Evolutionary conservation across 2,329 filamentous ascomycete genomes (phyloP), one percentile per base, ranked within the genome.

Genomic region (Hypoxylon sp.): DNA sequence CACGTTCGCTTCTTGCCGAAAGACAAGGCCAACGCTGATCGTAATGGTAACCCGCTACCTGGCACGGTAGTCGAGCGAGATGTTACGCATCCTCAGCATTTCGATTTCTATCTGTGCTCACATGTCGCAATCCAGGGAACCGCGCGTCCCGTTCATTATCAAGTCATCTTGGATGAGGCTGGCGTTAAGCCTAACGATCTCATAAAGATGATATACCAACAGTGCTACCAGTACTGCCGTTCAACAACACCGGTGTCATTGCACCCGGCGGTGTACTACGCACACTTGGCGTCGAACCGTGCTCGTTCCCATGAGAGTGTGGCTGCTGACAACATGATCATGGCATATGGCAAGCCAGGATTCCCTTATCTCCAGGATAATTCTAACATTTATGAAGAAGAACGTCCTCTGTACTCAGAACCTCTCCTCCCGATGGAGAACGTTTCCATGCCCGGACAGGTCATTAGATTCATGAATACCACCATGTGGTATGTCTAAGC

Each of bases 211-310:
- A 91, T 98, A 21, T 98, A 98, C 75, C 92, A 97, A 72, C 94
- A 98, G 70, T 97, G 92, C 48, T 99, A 97, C 80, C 93, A 97
- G 62, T 99, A 97, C 76, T 91, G 92, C 61, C 89, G 96, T 15
- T 96, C 94, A 0, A 98, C 94, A 0, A 98, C 95, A 0, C 93
- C 96, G 0, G 94, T 99, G 0, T 98, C 94, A 0, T 81, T 96
- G 0, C 92, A 90, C 72, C 96, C 96, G 0, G 94, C 96, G 0
- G 91, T 98, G 0, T 99, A 99, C 85, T 99, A 99, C 74, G 94
- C 97, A 0, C 96, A 99, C 80, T 81, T 99, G 70, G 94, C 94
- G 35, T 91, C 93, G 7, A 89, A 89, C 64, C 92, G 96, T 54
- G 93, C 93, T 19, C 89, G 90, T 59, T 84, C 89, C 2, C 96